phyloP scores from a whole-genome alignment of 352 stramenopile genomes.

The Pilasporangium apinafurcum region DNA sequence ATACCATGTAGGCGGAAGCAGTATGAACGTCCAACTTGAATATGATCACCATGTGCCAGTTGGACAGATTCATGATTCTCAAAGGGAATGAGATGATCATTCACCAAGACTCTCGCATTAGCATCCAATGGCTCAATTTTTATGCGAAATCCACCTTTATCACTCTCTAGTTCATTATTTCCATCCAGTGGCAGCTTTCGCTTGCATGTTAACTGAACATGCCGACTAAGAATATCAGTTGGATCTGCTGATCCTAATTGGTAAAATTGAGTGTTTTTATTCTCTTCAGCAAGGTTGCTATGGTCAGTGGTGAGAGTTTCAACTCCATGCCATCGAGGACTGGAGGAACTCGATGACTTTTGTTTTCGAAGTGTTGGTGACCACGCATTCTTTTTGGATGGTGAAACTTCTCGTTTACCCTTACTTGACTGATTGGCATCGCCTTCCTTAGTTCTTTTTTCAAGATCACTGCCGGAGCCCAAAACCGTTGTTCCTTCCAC shows the following conservation, averaged over 20 bases:
- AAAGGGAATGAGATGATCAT: constrained; percentile 17
- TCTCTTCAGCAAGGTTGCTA: too few species aligned
- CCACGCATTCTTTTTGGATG: constrained; percentile 25
- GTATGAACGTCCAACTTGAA: constrained; percentile 30
- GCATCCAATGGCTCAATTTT: constrained; percentile 27
- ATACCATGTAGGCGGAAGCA: constrained; percentile 44
- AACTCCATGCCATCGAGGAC: not conserved
- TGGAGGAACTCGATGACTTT: constrained; percentile 8
- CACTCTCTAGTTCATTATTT: not conserved
- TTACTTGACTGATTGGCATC: not conserved
- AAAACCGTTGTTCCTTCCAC: constrained; percentile 37
- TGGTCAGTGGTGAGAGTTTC: not conserved
- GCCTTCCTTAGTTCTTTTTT: constrained; percentile 2
- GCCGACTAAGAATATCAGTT: constrained; percentile 14
- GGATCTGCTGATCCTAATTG: constrained; percentile 12
- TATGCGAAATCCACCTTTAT: constrained; percentile 8
- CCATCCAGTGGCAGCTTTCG: constrained; percentile 5
- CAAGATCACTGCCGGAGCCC: constrained; percentile 15
- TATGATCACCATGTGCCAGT: constrained; percentile 39
- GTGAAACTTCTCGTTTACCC: not conserved
- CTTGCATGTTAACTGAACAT: constrained; percentile 23
- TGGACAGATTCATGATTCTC: constrained; percentile 4
- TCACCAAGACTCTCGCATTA: constrained; percentile 29
- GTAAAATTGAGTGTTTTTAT: too few species aligned
- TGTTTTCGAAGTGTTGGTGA: constrained; percentile 30